Percentiles rank a stretch among this genome's conserved stretches.
phyloP scores from a whole-genome alignment of 2,329 filamentous ascomycete genomes.

The Zalaria obscura region DNA sequence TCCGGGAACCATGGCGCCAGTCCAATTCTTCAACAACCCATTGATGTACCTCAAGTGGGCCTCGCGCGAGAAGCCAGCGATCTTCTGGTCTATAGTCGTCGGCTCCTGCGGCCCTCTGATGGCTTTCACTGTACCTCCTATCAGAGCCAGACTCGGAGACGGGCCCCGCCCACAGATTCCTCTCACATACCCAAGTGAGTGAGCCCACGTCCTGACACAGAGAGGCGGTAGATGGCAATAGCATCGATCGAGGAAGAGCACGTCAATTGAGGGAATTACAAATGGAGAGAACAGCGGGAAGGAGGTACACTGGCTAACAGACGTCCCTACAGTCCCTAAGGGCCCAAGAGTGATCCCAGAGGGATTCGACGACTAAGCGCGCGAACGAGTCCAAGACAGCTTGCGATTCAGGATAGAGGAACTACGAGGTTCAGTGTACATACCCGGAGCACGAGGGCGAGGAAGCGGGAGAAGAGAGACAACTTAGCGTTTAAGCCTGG shows the following conservation, averaged over 20 bases:
- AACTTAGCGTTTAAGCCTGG: too few species aligned
- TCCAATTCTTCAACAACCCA: conserved; percentile 73
- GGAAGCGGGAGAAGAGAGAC: too few species aligned
- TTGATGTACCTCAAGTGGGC: conserved; percentile 81
- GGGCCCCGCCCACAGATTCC: conserved; percentile 59
- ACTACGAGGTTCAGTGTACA: too few species aligned
- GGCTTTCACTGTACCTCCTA: conserved; percentile 57
- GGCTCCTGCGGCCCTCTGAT: conserved; percentile 58
- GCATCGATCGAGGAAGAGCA: too few species aligned
- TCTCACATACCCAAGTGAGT: conserved; percentile 83
- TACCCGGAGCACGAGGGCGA: too few species aligned
- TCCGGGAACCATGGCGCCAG: conserved; percentile 45
- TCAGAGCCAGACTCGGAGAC: conserved; percentile 62
- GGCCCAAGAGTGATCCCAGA: conserved; percentile 29
- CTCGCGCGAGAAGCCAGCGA: conserved; percentile 72
- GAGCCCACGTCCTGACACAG: background rate
- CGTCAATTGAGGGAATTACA: background rate
- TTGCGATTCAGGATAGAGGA: too few species aligned
- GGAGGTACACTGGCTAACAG: conserved; percentile 3
- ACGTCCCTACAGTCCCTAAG: conserved; percentile 27
- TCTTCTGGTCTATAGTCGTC: conserved; percentile 75
- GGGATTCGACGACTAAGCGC: conserved; percentile 31
- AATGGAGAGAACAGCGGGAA: background rate
- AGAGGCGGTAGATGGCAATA: too few species aligned
- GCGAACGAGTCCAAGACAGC: too few species aligned